Conservation (phyloP, 768 basidiomycete species). For the Coprinellus micaceus region DNA sequence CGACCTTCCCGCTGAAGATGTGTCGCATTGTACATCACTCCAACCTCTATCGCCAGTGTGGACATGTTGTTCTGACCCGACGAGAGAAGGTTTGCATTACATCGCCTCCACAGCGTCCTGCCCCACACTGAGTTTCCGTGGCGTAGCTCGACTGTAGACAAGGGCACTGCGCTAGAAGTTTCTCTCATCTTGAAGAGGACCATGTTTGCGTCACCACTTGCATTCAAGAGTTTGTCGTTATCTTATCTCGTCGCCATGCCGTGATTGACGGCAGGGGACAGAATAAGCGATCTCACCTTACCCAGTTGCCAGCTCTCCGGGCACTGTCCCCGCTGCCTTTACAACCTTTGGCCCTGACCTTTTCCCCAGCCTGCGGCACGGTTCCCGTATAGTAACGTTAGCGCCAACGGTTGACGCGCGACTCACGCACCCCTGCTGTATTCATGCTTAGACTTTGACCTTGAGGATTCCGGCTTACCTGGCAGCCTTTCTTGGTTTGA, state of each 20-base stretch:
- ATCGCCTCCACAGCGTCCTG: no score
- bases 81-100: not conserved
- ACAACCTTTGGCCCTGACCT: no score
- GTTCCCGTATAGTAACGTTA: no score
- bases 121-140: no score
- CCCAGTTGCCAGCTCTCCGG: not conserved
- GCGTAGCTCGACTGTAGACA: constrained; percentile 3
- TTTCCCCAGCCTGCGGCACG: no score
- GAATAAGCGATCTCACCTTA: not conserved
- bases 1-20: not conserved
- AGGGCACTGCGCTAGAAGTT: not conserved
- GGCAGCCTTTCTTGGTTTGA: no score
- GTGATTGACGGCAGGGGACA: no score
- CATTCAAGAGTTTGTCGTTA: not conserved
- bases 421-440: no score
- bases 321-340: not conserved
- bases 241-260: no score
- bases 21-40: not conserved
- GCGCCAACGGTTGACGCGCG: no score
- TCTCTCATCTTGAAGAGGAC: not conserved
- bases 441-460: no score
- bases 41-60: not conserved
- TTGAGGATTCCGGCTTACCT: no score
- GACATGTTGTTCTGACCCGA: not conserved
- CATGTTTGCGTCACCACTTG: not conserved